Conservation (phyloP, 2,329 filamentous ascomycete genomes). For the Xylariomycetidae sp. region DNA sequence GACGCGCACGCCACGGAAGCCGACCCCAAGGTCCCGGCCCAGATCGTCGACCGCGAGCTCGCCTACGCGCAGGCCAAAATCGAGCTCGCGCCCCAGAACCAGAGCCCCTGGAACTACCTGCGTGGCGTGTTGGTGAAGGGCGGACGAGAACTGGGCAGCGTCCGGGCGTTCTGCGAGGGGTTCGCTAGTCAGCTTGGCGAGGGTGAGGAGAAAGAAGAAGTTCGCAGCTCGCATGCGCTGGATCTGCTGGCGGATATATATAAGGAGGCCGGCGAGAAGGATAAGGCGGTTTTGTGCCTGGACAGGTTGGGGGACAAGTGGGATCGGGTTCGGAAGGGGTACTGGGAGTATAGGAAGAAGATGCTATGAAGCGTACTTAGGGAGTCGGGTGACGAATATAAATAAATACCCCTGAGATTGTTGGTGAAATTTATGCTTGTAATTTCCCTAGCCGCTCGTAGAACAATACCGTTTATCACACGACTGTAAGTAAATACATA, state of each 20-base stretch:
- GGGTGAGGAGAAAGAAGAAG: conserved; percentile 41
- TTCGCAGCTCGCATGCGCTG: conserved; percentile 61
- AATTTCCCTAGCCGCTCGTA: too few species aligned
- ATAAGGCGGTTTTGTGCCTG: conserved; percentile 65
- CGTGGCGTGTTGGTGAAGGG: conserved; percentile 69
- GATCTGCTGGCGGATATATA: conserved; percentile 70
- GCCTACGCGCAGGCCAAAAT: conserved; percentile 71
- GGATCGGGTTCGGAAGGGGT: conserved; percentile 86
- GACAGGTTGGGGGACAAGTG: conserved; percentile 75
- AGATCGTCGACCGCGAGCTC: conserved; percentile 69
- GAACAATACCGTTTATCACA: too few species aligned
- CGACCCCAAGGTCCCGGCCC: conserved; percentile 54
- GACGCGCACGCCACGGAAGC: conserved; percentile 44
- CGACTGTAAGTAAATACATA: too few species aligned
- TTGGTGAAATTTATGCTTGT: too few species aligned
- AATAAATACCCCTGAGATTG: too few species aligned
- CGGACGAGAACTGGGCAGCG: conserved; percentile 41
- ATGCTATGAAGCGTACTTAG: too few species aligned
- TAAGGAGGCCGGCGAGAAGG: conserved; percentile 48
- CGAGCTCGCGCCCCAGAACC: conserved; percentile 80
- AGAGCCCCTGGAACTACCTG: conserved; percentile 91
- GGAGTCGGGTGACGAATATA: too few species aligned
- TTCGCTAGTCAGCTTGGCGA: conserved; percentile 47
- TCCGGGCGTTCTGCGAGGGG: conserved; percentile 44
- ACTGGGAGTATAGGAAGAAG: conserved; percentile 76